phyloP scores from a whole-genome alignment of 1,139 yeast genomes.

The Ogataea hybrid region DNA sequence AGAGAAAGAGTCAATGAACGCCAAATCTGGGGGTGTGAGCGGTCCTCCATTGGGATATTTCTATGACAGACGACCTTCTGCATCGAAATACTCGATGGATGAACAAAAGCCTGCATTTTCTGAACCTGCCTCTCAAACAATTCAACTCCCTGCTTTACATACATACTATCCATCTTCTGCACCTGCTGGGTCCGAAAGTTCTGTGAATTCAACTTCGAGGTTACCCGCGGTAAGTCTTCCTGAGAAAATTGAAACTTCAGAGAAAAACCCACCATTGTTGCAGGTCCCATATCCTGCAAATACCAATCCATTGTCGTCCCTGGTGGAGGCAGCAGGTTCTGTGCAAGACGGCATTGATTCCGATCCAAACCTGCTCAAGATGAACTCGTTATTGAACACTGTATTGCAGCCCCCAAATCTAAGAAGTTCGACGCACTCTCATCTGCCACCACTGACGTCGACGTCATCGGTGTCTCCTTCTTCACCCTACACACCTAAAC shows the following conservation, averaged over 20 bases:
- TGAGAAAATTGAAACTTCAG: constrained; percentile 8
- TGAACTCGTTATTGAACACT: constrained; percentile 23
- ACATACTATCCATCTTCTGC: constrained; percentile 15
- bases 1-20: neutral
- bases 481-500: constrained; percentile 17
- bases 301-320: constrained; percentile 7
- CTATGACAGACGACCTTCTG: constrained; percentile 20
- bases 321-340: constrained; percentile 8
- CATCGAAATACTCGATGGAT: neutral
- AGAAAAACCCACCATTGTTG: neutral
- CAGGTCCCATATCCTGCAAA: constrained; percentile 3
- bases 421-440: constrained; percentile 18
- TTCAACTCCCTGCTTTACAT: constrained; percentile 17
- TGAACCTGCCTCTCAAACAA: constrained; percentile 2
- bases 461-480: constrained; percentile 16
- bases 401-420: constrained; percentile 18
- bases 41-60: constrained; percentile 32
- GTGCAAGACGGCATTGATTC: neutral
- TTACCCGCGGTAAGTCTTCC: constrained; percentile 2
- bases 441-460: constrained; percentile 21
- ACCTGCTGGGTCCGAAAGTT: neutral
- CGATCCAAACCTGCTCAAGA: constrained; percentile 14
- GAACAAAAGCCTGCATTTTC: neutral
- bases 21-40: neutral
- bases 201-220: neutral